Evolutionary conservation across 2,329 filamentous ascomycete genomes (phyloP), one percentile per base, ranked within the genome.

Genomic region (Fusarium floridanum): DNA sequence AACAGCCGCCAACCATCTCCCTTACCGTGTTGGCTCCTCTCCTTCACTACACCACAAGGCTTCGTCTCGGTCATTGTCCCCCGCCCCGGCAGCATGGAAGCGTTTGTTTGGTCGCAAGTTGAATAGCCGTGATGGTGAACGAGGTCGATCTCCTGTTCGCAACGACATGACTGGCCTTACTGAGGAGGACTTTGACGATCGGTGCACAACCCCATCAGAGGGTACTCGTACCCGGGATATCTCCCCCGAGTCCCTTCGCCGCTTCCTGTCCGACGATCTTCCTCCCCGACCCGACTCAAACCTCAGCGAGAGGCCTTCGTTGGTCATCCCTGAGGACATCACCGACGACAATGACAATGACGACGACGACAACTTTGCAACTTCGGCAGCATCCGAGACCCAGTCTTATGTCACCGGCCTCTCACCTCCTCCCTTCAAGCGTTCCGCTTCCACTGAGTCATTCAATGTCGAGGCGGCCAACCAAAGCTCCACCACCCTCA

Each of bases 361-460:
- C 60, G 89, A 91, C 70, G 89, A 91, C 74, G 88, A 91, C 72
- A 91, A 91, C 81, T 91, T 92, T 76, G 89, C 89, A n/a, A 86
- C 85, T 5, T 87, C 87, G 1, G 85, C 86, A 5, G 77, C 81
- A 8, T 85, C 85, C 0, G 88, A 90, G 63, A 83, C 70, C 3
- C 81, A 84, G 24, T 79, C 84, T 1, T 87, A 84, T 67, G 79
- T 83, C 22, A 88, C 87, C 2, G 81, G 83, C 45, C 81, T 90
- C 17, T 90, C 89, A 3, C 88, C 89, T 10, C 88, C 89, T 1
- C 89, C 89, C 0, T 83, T 85, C 50, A 85, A 84, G 70, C 85
- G 86, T 24, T 76, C 74, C 20, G 72, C 67, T 6, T 80, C 81
- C 2, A 75, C 79, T 16, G 82, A 81, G 55, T 80, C 80, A 17